Evolutionary conservation across 1,284 basidiomycete genomes (phyloP), one percentile per base, ranked within the genome.

Genomic region (Bjerkandera adusta): DNA sequence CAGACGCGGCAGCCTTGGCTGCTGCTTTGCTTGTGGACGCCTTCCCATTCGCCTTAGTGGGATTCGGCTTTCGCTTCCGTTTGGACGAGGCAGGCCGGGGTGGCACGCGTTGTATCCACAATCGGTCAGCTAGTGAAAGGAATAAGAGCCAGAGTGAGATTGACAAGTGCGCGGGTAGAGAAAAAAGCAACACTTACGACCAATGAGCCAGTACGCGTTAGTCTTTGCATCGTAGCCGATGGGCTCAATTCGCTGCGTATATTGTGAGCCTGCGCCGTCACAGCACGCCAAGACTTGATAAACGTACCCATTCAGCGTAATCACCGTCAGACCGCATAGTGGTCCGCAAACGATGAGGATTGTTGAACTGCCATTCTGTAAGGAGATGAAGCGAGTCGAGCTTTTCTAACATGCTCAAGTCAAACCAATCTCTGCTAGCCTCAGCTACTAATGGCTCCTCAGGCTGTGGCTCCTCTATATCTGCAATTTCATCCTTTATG

Each of bases 171-270:
- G 6, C 5, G 21, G 21, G 25, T 29, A 12, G 16, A 5, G 4
- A 2, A 36, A 18, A 18, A 15, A 6, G 36, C 5, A 4, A 24
- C 11, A 58, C 73, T 36, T 64, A 86, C 85, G 73, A 22, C 92
- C 91, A 56, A 94, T 89, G 16, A 92, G 70, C 91, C 90, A 94
- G 63, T 94, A 96, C 0, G 87, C 84, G 63, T 92, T 93, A 18
- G 73, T 75, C 57, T 85, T 83, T 15, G 78, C 73, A 60, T 96
- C 92, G 60, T 87, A 90, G 6, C 93, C 92, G 54, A 93, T 82
- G 2, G 92, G 92, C 58, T 92, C 89, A 45, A 90, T 83, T 24
- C 91, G 82, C 89, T 92, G 57, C 34, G 33, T 33, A 24, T 36
- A 34, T 5, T 25, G 20, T 47, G 22, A 41, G 43, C 21, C 21